Conservation (phyloP, 805 yeast genomes). For the Barnettozyma salicaria region DNA sequence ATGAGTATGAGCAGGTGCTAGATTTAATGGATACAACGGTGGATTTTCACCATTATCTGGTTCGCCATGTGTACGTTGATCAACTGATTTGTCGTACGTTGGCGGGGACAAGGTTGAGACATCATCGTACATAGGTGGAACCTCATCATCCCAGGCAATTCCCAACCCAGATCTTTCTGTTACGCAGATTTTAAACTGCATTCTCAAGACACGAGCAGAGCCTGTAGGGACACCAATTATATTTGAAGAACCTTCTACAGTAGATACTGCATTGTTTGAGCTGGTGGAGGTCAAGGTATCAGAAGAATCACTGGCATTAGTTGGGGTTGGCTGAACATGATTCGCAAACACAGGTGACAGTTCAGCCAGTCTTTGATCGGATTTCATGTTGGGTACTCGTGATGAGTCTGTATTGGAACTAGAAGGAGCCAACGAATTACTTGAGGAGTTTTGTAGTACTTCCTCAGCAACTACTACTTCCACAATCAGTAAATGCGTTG, state of each 20-base stretch:
- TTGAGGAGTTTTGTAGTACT: conserved; percentile 38
- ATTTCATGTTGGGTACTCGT: conserved; percentile 12
- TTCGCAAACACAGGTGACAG: conserved; percentile 39
- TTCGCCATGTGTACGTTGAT: conserved; percentile 11
- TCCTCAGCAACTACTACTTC: conserved; percentile 97
- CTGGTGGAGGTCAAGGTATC: conserved; percentile 6
- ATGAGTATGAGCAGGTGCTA: conserved; percentile 24
- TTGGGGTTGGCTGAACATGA: conserved; percentile 25
- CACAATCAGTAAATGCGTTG: conserved; percentile 68
- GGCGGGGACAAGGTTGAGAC: conserved; percentile 86
- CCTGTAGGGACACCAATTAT: conserved; percentile 78
- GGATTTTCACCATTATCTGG: conserved; percentile 17
- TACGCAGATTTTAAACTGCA: conserved; percentile 82
- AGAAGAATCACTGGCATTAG: conserved; percentile 21
- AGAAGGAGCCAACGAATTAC: conserved; percentile 30
- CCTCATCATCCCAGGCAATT: conserved; percentile 98
- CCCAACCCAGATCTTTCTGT: conserved; percentile 95
- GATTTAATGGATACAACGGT: conserved; percentile 25
- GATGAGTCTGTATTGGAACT: conserved; percentile 19
- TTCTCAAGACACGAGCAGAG: conserved; percentile 86
- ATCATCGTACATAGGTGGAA: conserved; percentile 92
- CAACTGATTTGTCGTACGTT: conserved; percentile 43
- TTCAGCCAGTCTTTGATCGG: conserved; percentile 38
- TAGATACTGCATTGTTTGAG: conserved; percentile 1
- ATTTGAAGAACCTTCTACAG: not conserved